These are phyloP conservation scores for Jackrogersella multiformis DNA, from an alignment of 495 filamentous ascomycete species.

Conservation along the genomic window DNA sequence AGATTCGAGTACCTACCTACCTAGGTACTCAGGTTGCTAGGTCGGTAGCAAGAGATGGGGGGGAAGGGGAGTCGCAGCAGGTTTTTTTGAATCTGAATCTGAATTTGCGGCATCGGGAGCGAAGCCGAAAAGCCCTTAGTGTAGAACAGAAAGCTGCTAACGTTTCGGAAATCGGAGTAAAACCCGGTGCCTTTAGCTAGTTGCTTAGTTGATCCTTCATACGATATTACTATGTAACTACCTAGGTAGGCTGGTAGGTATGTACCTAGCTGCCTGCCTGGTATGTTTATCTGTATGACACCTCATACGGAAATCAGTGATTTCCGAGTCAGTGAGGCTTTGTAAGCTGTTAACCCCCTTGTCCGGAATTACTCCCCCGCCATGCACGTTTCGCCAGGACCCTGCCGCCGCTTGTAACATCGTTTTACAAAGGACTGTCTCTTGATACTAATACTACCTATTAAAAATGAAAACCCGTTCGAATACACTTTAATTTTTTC, in stretches of 20 bases:
- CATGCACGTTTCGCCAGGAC: neutral
- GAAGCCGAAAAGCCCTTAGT: conserved; percentile 21
- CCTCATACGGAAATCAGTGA: conserved; percentile 18
- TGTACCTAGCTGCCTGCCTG: no score
- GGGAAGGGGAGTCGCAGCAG: no score
- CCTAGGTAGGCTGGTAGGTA: neutral
- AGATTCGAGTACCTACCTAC: neutral
- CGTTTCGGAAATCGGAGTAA: conserved; percentile 25
- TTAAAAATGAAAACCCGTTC: no score
- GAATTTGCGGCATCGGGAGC: conserved; percentile 9
- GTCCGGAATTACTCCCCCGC: conserved; percentile 33
- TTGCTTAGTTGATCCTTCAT: conserved; percentile 11
- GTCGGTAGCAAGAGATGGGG: no score
- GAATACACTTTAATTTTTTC: no score
- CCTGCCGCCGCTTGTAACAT: conserved; percentile 9
- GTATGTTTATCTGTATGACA: no score
- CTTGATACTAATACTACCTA: no score
- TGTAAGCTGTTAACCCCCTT: conserved; percentile 7
- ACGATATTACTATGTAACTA: neutral
- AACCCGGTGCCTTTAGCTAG: conserved; percentile 13
- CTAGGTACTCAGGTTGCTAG: neutral
- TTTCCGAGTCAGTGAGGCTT: conserved; percentile 9
- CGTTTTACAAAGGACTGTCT: neutral
- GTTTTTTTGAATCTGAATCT: no score
- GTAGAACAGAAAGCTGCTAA: conserved; percentile 9